phyloP scores from a whole-genome alignment of 768 basidiomycete species.

The Jaapia argillacea region DNA sequence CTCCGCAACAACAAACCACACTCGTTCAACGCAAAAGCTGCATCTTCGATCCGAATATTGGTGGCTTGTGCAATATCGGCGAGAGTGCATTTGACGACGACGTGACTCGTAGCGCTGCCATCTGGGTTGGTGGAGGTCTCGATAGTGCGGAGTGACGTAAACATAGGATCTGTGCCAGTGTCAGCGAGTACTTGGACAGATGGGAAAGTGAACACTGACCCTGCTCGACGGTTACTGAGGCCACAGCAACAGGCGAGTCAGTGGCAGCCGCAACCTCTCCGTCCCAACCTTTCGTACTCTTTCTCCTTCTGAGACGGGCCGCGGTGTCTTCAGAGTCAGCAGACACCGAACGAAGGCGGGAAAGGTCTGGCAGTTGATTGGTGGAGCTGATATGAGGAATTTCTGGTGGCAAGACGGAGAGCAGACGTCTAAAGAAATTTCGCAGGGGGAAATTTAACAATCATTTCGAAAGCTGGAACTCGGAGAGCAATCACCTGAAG shows the following conservation, averaged over 20 bases:
- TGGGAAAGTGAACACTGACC: constrained; percentile 1
- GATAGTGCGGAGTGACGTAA: constrained; percentile 44
- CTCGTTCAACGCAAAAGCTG: constrained; percentile 82
- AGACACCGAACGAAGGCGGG: constrained; percentile 22
- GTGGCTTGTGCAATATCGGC: constrained; percentile 70
- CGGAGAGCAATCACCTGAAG: constrained; percentile 43
- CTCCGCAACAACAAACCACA: constrained; percentile 61
- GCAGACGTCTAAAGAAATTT: constrained; percentile 35
- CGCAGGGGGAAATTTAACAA: not conserved
- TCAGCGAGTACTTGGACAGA: constrained; percentile 3
- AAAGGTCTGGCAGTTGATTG: constrained; percentile 23
- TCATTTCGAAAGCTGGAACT: not conserved
- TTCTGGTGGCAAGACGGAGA: constrained; percentile 52
- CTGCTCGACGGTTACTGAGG: not conserved
- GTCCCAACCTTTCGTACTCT: constrained; percentile 60
- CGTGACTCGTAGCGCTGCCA: constrained; percentile 63
- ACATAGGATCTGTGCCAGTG: constrained; percentile 35
- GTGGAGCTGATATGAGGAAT: constrained; percentile 11
- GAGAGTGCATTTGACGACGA: constrained; percentile 63
- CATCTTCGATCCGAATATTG: constrained; percentile 76
- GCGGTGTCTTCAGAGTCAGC: constrained; percentile 19
- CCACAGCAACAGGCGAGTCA: constrained; percentile 19
- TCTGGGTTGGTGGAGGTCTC: constrained; percentile 50
- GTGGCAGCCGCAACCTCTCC: constrained; percentile 43
- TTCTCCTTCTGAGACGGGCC: constrained; percentile 30